Conservation (phyloP, 306 rosid genomes). For the Parietaria judaica region DNA sequence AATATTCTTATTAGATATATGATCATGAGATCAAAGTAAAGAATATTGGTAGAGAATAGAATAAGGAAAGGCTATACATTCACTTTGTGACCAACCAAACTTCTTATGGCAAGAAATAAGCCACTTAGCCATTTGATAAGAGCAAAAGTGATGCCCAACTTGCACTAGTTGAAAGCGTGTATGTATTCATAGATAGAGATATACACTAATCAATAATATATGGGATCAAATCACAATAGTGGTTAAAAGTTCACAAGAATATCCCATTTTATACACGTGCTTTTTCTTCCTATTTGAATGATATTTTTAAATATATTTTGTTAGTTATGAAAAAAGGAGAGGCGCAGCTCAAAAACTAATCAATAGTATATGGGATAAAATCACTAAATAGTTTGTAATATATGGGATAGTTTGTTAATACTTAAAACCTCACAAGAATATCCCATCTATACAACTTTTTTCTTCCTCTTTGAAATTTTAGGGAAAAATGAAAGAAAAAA, state of each 20-base stretch:
- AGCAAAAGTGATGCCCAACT: conserved; percentile 5
- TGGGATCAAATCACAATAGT: neutral
- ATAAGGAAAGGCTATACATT: neutral
- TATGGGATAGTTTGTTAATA: no score
- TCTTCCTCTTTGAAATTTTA: no score
- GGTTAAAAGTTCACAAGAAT: neutral
- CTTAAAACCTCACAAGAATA: no score
- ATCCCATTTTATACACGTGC: neutral
- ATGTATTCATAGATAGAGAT: neutral
- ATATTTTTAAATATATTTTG: no score
- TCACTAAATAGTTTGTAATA: no score
- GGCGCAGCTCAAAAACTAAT: no score
- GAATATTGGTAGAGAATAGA: neutral
- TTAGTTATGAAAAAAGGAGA: no score
- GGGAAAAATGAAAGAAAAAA: no score
- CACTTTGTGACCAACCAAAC: neutral
- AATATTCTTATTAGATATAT: neutral
- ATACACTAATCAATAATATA: neutral
- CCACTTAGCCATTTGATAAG: neutral
- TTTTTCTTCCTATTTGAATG: neutral
- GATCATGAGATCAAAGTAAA: neutral
- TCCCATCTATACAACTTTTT: no score
- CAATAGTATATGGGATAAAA: no score
- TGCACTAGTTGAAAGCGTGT: conserved; percentile 1
- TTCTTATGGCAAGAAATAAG: neutral